phyloP scores from a whole-genome alignment of 441 rosid species.

The Geranium incanum region DNA sequence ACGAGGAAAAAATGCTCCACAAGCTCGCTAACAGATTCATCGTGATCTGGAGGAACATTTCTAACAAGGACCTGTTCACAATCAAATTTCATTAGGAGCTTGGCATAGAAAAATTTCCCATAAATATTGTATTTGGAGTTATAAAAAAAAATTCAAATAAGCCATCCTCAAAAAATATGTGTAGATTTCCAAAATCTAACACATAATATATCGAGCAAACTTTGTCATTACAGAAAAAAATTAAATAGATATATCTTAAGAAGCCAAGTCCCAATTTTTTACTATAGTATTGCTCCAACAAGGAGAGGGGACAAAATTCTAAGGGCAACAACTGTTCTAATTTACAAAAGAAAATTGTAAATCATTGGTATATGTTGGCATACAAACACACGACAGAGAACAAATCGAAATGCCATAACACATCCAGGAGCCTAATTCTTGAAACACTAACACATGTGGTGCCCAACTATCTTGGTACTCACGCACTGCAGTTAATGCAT shows the following conservation, averaged over 20 bases:
- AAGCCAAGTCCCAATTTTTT: background rate
- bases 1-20: slow-evolving; percentile 80
- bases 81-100: background rate
- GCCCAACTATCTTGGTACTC: background rate
- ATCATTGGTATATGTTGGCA: background rate
- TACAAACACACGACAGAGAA: background rate
- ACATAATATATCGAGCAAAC: background rate
- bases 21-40: slow-evolving; percentile 72
- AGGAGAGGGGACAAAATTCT: background rate
- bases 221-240: background rate
- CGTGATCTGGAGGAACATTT: slow-evolving; percentile 82
- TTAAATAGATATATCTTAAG: background rate
- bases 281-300: background rate
- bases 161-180: background rate
- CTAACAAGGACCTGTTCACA: slow-evolving; percentile 69
- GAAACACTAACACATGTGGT: background rate
- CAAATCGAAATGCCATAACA: background rate
- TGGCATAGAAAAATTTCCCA: background rate
- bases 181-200: background rate
- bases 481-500: background rate
- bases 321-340: background rate
- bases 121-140: background rate
- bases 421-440: slow-evolving; percentile 4
- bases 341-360: background rate
- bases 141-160: background rate